Evolutionary conservation across 2,329 filamentous ascomycete genomes (phyloP).

Genomic region (Neospermospora avenae): DNA sequence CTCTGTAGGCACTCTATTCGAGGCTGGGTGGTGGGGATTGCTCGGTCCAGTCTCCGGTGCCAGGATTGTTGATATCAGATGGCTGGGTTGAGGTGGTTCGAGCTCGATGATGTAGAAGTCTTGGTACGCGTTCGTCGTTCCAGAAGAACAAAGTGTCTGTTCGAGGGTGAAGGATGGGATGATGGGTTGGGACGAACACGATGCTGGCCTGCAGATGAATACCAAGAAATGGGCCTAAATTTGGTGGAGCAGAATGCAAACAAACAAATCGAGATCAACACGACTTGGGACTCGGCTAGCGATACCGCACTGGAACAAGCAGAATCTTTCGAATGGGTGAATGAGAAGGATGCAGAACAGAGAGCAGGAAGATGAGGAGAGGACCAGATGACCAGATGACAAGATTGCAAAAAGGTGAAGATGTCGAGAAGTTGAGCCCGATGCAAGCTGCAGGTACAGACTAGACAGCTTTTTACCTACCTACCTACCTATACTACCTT

Average conservation of each 20-base stretch:
- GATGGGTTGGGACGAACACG: background rate
- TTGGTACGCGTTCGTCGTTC: background rate
- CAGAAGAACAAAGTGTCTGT: background rate
- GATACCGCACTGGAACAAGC: background rate
- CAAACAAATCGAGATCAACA: background rate
- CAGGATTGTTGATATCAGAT: conserved; percentile 11
- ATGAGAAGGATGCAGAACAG: background rate
- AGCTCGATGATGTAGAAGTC: background rate
- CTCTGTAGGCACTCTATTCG: conserved; percentile 22
- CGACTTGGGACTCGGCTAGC: conserved; percentile 1
- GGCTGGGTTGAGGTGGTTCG: background rate
- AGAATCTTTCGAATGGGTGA: background rate
- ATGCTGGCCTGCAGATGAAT: conserved; percentile 2
- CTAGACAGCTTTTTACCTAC: background rate
- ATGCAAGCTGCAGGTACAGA: background rate
- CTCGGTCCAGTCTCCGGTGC: conserved; percentile 11
- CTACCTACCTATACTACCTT: no score
- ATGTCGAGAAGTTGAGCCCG: background rate
- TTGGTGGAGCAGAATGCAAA: background rate
- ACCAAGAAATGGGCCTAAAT: background rate
- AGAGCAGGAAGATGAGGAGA: background rate
- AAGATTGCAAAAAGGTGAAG: background rate
- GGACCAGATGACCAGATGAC: background rate
- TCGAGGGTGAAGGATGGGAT: background rate
- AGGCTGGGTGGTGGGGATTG: conserved; percentile 5